Evolutionary conservation across 2,329 filamentous ascomycete species (phyloP).

Genomic region (Monilinia polystroma): DNA sequence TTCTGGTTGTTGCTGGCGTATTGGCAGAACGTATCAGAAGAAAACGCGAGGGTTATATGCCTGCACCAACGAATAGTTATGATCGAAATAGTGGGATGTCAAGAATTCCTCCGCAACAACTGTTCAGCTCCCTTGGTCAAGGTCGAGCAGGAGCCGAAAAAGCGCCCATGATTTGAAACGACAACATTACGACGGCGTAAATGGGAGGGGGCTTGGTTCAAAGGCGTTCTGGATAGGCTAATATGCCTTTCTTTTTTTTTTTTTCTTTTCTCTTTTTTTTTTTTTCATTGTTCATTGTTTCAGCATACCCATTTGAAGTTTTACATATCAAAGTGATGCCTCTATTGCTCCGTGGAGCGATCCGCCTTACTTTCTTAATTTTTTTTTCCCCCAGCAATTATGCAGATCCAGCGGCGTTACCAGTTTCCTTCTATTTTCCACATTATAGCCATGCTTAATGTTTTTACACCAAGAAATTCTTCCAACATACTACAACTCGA

Average conservation of each 20-base stretch:
- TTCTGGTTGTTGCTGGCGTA: constrained; percentile 74
- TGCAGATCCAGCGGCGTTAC: constrained; percentile 11
- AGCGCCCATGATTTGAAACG: constrained; percentile 37
- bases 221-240: constrained; percentile 39
- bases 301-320: constrained; percentile 34
- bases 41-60: constrained; percentile 75
- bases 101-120: constrained; percentile 60
- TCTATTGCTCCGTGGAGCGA: constrained; percentile 17
- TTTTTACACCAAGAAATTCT: constrained; percentile 18
- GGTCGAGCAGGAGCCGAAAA: constrained; percentile 36
- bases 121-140: constrained; percentile 40
- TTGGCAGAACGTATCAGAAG: constrained; percentile 73
- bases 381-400: constrained; percentile 1
- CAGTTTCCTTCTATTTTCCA: constrained; percentile 13
- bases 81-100: constrained; percentile 59
- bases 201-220: constrained; percentile 27
- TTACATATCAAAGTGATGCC: constrained; percentile 26
- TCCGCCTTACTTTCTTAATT: constrained; percentile 21
- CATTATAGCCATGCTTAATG: constrained; percentile 23
- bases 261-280: no score
- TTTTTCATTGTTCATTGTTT: constrained; percentile 33
- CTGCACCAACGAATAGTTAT: constrained; percentile 67
- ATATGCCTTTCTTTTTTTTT: constrained; percentile 30
- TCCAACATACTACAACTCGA: constrained; percentile 14
- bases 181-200: constrained; percentile 33